Percentiles rank a stretch among this genome's conserved stretches.
Conservation (phyloP, 129 eudicot species). For the Arctium lappa region DNA sequence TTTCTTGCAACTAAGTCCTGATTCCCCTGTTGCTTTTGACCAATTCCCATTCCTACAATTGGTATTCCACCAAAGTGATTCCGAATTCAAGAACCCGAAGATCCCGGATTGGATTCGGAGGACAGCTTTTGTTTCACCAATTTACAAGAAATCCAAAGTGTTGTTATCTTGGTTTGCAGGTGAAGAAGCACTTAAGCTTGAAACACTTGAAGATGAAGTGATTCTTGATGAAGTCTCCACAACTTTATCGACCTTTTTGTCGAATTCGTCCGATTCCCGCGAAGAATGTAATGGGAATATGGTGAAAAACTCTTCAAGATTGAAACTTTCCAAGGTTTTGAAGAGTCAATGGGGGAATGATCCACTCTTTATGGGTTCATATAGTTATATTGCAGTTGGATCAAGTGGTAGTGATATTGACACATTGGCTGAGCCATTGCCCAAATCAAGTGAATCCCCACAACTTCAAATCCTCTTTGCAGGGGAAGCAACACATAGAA, state of each 20-base stretch:
- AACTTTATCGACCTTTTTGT: constrained; percentile 51
- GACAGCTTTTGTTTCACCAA: constrained; percentile 69
- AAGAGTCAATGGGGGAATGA: constrained; percentile 83
- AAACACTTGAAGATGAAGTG: constrained; percentile 53
- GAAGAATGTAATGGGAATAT: constrained; percentile 39
- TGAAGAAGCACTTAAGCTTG: constrained; percentile 75
- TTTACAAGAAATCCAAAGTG: constrained; percentile 59
- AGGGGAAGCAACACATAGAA: constrained; percentile 96
- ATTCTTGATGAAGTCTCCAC: constrained; percentile 57
- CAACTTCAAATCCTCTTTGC: constrained; percentile 83
- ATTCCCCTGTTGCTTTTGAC: neutral
- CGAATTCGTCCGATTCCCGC: constrained; percentile 25
- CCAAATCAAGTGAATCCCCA: constrained; percentile 27
- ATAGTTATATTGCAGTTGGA: constrained; percentile 83
- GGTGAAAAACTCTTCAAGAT: constrained; percentile 23
- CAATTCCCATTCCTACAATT: constrained; percentile 68
- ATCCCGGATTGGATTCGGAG: constrained; percentile 88
- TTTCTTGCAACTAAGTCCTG: constrained; percentile 52
- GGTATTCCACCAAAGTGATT: constrained; percentile 62
- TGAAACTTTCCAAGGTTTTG: constrained; percentile 50
- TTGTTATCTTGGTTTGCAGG: constrained; percentile 90
- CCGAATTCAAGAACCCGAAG: constrained; percentile 40
- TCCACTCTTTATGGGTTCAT: constrained; percentile 89
- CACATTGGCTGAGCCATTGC: constrained; percentile 76
- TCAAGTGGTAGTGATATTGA: constrained; percentile 79